Evolutionary conservation across 1,139 yeast genomes (phyloP), one percentile per base, ranked within the genome.

Genomic region (Magnusiomyces sp.): DNA sequence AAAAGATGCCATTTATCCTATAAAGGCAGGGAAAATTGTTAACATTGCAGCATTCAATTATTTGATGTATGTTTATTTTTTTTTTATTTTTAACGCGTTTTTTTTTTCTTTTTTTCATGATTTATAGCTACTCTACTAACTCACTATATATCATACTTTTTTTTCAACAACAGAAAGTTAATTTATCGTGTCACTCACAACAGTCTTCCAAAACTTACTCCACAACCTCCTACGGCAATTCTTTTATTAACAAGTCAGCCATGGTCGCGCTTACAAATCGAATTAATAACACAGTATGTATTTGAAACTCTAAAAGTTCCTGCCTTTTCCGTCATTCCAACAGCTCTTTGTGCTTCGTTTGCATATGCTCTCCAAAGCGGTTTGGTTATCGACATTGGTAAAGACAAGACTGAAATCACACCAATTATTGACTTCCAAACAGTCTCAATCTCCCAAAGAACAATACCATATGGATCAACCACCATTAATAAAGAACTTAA

Each of bases 311-410:
- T 88, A 59, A 83, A 83, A 53, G 72, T 88, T 49, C 81, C 87
- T 6, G 94, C 87, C 0, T 79, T 90, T 59, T 75, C 87, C 48
- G 65, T 88, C 2, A 62, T 86, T 45, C 89, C 95, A 50, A 70
- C 76, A 38, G 73, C 92, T 1, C 69, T 89, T 45, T 86, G 90
- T 4, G 73, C 90, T 1, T 72, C 83, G 13, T 89, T 81, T 66
- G 94, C 96, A 0, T 75, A 83, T 62, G 81, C 82, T 10, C 70
- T 80, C 17, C 65, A 67, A 31, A 78, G 74, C 51, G 77, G 92
- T 1, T 67, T 83, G 39, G 87, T 92, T 20, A 80, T 92, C 44
- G 95, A 92, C 65, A 74, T 92, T 43, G 97, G 97, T 19, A 71
- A 74, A 53, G 79, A 81, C 41, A 77, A 81, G 58, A 79, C 88